Percentiles rank a stretch among this genome's conserved stretches.
Evolutionary conservation across 306 rosid species (phyloP).

Genomic region (Acacia crassicarpa): DNA sequence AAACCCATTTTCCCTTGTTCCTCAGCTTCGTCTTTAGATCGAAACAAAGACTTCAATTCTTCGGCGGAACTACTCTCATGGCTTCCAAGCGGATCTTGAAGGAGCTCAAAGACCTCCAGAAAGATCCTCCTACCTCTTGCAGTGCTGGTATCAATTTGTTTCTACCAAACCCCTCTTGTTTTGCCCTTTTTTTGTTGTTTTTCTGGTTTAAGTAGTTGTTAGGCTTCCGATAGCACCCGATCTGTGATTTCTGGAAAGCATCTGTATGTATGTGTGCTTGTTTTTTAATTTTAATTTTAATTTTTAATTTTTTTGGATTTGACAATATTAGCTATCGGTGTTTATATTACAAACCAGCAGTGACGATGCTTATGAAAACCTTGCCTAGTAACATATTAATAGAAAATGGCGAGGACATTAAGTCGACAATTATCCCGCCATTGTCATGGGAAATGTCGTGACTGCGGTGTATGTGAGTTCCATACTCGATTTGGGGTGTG

Average conservation of each 20-base stretch:
- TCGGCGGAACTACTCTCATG: conserved; percentile 36
- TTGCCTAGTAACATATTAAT: not conserved
- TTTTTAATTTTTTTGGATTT: not conserved
- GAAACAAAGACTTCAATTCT: conserved; percentile 29
- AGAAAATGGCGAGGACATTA: not conserved
- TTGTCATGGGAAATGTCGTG: too few species aligned
- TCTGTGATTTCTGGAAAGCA: conserved; percentile 28
- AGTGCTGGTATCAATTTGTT: conserved; percentile 60
- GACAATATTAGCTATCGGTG: not conserved
- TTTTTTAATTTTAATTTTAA: not conserved
- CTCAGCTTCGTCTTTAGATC: conserved; percentile 38
- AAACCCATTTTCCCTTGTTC: not conserved
- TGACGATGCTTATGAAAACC: not conserved
- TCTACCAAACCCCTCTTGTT: not conserved
- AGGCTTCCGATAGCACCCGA: conserved; percentile 33
- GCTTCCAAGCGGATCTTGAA: conserved; percentile 86
- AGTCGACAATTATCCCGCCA: not conserved
- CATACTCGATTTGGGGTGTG: not conserved
- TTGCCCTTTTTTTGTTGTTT: not conserved
- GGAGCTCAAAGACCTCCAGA: conserved; percentile 90
- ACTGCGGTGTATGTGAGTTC: too few species aligned
- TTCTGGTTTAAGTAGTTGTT: not conserved
- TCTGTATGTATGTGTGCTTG: not conserved
- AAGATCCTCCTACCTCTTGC: conserved; percentile 89
- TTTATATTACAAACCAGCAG: not conserved